Base-by-base conservation (phyloP, 2,329 filamentous ascomycete genomes). In the Botryosphaeria dothidea region DNA sequence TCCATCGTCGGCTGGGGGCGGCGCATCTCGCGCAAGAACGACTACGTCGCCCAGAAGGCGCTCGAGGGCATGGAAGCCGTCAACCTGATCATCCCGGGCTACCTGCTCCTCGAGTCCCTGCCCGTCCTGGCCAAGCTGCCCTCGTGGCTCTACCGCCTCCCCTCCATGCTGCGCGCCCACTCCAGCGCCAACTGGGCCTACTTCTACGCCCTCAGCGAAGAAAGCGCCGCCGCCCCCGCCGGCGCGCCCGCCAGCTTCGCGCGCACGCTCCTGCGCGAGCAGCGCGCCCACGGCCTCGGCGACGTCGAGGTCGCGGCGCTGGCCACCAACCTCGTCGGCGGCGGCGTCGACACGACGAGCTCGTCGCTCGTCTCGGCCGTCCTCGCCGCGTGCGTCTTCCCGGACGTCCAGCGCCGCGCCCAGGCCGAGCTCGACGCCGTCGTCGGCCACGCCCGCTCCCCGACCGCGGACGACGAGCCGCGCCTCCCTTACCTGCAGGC, bases 391-490 rank as follows among this genome's bases (percentile, higher is more conserved):
- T 8, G 71, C 0, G 29, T 71, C 0, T 73, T 69, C 48, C 74
- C 73, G 7, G 65, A 71, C 2, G 69, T 70, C 6, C 56, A 65
- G 17, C 62, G 64, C 31, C 23, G n/a, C 5, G 72, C 73, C 3
- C 71, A 75, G n/a, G 64, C 68, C 52, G 71, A 75, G 54, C 54
- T 77, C 8, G 73, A 75, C 38, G 63, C 64, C 3, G 70, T 75
- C 8, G 15, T 41, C 38, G 38, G 38, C 38, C 11, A n/a, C 38
- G 38, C 17, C 38, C 38, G 38, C 38, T 41, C 38, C 8, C 38
- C 38, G 11, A 8, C 38, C 38, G 9, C 8, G 38, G 38, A 4
- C 6, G 73, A 76, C 51, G 62, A 51, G 11, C 58, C 64, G 3
- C 57, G 69, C 19, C 58, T 77, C 25, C 72, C 70, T 0, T 75